Conservation (phyloP, 345 rosid species). For the Gossypium turneri region DNA sequence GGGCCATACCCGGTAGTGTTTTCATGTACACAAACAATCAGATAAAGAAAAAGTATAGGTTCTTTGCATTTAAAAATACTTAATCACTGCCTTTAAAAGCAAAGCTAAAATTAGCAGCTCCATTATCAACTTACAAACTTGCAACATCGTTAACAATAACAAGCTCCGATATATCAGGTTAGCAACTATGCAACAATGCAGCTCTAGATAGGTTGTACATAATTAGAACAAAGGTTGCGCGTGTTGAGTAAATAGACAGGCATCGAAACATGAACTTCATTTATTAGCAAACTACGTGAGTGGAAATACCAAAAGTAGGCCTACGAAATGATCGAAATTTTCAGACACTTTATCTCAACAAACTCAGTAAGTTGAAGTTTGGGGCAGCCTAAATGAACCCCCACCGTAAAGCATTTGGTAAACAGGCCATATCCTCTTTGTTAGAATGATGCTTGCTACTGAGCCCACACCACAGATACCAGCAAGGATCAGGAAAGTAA, state of each 20-base stretch:
- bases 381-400: constrained; percentile 54
- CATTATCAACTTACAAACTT: neutral
- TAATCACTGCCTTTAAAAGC: neutral
- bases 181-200: neutral
- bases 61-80: neutral
- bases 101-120: neutral
- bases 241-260: neutral
- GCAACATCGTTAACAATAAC: neutral
- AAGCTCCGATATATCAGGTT: neutral
- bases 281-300: neutral
- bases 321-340: neutral
- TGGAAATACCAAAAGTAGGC: neutral
- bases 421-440: constrained; percentile 52
- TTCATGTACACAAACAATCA: neutral
- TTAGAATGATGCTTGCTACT: constrained; percentile 37
- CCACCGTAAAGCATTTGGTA: constrained; percentile 56
- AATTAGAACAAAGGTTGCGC: neutral
- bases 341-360: neutral
- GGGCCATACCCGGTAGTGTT: no score
- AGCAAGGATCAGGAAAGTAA: constrained; percentile 58
- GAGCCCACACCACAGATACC: constrained; percentile 45
- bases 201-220: neutral
- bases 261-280: neutral
- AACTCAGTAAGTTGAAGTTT: constrained; percentile 32
- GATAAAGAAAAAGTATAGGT: neutral